Evolutionary conservation across 2,329 filamentous ascomycete genomes (phyloP).

Genomic region (Bipolaris zeicola): DNA sequence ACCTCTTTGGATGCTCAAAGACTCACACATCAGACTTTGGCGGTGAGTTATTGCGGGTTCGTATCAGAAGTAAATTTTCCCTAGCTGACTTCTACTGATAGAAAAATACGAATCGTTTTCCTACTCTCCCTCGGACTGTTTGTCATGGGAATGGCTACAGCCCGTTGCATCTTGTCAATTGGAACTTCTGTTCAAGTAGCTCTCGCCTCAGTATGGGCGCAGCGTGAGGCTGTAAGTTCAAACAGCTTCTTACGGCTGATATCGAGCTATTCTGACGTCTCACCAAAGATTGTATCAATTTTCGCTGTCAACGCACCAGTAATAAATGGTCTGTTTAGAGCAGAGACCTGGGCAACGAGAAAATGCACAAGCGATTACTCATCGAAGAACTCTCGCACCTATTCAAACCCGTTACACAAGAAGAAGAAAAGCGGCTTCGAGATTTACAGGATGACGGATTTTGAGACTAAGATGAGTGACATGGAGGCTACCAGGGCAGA

Average conservation of each 20-base stretch:
- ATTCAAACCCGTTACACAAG: background rate
- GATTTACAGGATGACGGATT: conserved; percentile 4
- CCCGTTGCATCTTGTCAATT: conserved; percentile 6
- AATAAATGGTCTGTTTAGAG: conserved; percentile 7
- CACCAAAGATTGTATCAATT: conserved; percentile 1
- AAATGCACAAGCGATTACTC: background rate
- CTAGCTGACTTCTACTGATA: background rate
- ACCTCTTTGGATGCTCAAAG: conserved; percentile 4
- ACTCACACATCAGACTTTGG: conserved; percentile 2
- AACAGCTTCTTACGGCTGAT: background rate
- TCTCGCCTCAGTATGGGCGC: conserved; percentile 8
- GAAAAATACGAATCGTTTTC: conserved; percentile 1
- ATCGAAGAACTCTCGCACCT: background rate
- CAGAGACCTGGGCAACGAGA: background rate
- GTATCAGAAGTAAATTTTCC: too few relatives aligned
- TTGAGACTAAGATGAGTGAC: background rate
- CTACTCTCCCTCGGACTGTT: conserved; percentile 3
- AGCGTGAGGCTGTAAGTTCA: conserved; percentile 6
- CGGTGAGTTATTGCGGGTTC: background rate
- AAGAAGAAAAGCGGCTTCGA: conserved; percentile 2
- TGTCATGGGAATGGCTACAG: conserved; percentile 5
- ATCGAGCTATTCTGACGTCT: background rate
- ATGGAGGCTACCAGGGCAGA: background rate
- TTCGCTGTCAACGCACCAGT: conserved; percentile 8
- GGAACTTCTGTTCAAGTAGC: conserved; percentile 5